Evolutionary conservation across 2,329 filamentous ascomycete species (phyloP).

Genomic region (Aspergillus pseudoterreus): DNA sequence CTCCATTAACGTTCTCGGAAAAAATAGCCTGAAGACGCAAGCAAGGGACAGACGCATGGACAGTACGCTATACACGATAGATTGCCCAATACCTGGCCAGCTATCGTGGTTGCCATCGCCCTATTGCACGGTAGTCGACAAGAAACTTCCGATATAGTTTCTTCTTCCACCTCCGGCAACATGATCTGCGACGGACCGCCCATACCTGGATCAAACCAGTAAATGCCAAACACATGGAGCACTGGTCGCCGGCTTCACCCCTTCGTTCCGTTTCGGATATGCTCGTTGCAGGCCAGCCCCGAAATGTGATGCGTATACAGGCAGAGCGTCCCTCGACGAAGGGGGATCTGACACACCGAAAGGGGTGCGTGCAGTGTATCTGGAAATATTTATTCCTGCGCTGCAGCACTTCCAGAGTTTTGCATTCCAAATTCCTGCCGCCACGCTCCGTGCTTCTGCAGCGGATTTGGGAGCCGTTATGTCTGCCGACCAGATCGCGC

Average conservation of each 20-base stretch:
- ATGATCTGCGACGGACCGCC: neutral
- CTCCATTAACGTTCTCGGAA: neutral
- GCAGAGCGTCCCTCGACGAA: neutral
- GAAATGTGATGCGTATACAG: neutral
- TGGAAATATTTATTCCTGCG: neutral
- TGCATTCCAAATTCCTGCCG: slow-evolving; percentile 23
- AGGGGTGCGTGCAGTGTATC: neutral
- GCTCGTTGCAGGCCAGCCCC: neutral
- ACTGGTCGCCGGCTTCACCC: neutral
- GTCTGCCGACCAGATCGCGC: slow-evolving; percentile 13
- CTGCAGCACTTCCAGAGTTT: neutral
- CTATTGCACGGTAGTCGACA: neutral
- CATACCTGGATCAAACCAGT: neutral
- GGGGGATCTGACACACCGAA: neutral
- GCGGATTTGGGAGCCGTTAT: slow-evolving; percentile 11
- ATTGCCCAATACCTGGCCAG: no score
- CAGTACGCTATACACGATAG: neutral
- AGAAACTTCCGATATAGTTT: neutral
- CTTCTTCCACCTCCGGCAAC: neutral
- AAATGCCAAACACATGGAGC: neutral
- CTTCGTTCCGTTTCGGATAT: neutral
- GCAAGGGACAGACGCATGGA: neutral
- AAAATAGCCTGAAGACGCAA: neutral
- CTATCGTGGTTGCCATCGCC: no score
- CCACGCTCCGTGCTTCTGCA: slow-evolving; percentile 9